Base-by-base conservation (phyloP, 2,329 filamentous ascomycete genomes). In the Monosporascus sp. region DNA sequence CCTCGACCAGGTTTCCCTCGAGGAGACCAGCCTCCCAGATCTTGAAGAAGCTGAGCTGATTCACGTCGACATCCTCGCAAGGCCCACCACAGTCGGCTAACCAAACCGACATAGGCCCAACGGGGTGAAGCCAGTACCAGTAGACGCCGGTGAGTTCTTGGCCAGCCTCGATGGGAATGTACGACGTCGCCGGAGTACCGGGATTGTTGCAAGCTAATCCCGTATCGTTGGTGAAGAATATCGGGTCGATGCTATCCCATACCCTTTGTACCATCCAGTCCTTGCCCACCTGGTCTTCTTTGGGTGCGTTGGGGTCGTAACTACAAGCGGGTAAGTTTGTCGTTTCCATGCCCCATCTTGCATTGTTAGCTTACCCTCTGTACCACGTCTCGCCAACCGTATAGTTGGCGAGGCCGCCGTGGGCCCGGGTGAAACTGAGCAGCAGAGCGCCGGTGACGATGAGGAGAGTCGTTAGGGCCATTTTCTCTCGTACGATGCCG, bases 341-440 rank as follows among this genome's bases (percentile, higher is more conserved):
- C n/a, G 47, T 49, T 51, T 27, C 15, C 14, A 17, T 27, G 20
- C 39, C 39, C 5, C 5, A 15, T 43, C 0, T 9, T 14, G 37
- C 17, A 46, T 11, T 35, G n/a, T 8, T 49, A 45, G 51, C 65
- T 55, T 53, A 73, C 69, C 70, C 71, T 62, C 69, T 63, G 49
- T 73, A 73, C 71, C 71, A 73, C 15, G 63, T 69, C 2, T 72
- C 67, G 27, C 69, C 71, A 0, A 74, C 71, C 3, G 70, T 73
- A 56, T 73, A 74, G 56, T 73, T 72, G 37, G 66, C 61, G 8
- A 74, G 60, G 6, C 70, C 71, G 6, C 70, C 71, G 55, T 73
- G 71, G 18, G 65, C 67, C n/a, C 51, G 49, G 25, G 51, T 58
- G 6, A 47, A 50, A 39, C 48, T 51, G 47, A 47, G 54, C n/a